A percentile compares a stretch with the other conserved stretches of the same genome.
Evolutionary conservation across 106 monocot species (phyloP).

Genomic region (Vanilla planifolia): DNA sequence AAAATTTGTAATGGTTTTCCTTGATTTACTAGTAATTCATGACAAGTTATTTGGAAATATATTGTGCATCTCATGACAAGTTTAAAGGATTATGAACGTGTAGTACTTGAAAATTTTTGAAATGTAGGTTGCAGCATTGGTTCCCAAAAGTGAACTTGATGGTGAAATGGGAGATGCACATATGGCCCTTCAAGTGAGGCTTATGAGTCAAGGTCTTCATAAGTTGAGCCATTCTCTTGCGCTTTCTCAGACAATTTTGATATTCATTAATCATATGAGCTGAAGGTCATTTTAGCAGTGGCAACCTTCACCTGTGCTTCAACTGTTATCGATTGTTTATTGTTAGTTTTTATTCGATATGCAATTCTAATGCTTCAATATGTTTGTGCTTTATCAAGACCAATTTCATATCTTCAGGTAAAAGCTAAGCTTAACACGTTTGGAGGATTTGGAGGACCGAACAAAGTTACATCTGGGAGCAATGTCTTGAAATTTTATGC

Average conservation of each 20-base stretch:
- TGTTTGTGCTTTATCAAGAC: too few species aligned
- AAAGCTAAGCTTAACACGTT: slow-evolving; percentile 83
- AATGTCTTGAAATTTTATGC: slow-evolving; percentile 98
- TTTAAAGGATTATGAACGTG: too few species aligned
- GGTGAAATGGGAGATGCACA: slow-evolving; percentile 99
- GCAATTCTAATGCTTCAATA: neutral
- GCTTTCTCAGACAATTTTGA: slow-evolving; percentile 83
- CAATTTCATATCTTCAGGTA: slow-evolving; percentile 43
- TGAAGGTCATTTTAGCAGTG: neutral
- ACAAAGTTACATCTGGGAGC: slow-evolving; percentile 93
- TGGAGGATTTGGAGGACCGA: slow-evolving; percentile 86
- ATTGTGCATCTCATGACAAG: neutral
- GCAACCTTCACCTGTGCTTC: neutral
- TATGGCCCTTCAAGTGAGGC: slow-evolving; percentile 92
- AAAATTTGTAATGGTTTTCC: too few species aligned
- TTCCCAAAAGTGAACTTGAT: slow-evolving; percentile 96
- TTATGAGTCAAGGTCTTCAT: slow-evolving; percentile 99
- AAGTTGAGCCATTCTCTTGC: slow-evolving; percentile 97
- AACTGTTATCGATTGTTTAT: neutral
- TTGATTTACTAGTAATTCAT: too few species aligned
- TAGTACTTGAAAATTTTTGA: too few species aligned
- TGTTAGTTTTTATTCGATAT: neutral
- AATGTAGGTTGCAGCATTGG: slow-evolving; percentile 89
- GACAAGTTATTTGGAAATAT: neutral
- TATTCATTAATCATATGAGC: slow-evolving; percentile 89